Evolutionary conservation across 2,329 filamentous ascomycete species (phyloP).

Genomic region (Cladorrhinum sp.): DNA sequence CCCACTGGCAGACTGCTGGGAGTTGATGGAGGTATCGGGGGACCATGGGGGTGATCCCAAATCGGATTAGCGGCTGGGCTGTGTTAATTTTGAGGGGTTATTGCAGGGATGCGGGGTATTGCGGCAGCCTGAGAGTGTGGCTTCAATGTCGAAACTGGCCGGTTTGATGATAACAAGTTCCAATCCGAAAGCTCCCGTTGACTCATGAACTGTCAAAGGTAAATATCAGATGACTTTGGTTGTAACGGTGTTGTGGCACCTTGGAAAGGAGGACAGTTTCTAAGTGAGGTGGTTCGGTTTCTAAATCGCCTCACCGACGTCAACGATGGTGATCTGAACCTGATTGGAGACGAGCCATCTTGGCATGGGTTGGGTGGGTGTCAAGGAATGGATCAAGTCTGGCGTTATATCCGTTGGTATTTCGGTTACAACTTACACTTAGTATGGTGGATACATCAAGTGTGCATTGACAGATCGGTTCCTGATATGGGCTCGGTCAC

Average conservation of each 20-base stretch:
- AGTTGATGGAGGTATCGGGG: not conserved
- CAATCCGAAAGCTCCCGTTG: not conserved
- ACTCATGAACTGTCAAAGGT: not conserved
- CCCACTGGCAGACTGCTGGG: not conserved
- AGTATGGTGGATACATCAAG: no score
- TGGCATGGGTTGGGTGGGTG: not conserved
- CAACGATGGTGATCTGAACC: not conserved
- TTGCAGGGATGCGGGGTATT: not conserved
- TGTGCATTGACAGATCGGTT: not conserved
- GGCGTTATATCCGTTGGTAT: not conserved
- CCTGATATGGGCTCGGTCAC: not conserved
- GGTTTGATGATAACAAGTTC: not conserved
- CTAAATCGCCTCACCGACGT: not conserved
- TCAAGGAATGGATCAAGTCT: no score
- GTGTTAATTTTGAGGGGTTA: not conserved
- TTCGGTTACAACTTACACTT: not conserved
- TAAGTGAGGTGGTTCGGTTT: not conserved
- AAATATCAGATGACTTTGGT: not conserved
- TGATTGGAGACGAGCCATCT: not conserved
- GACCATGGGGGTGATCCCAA: not conserved
- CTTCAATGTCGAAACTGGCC: not conserved
- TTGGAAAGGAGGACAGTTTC: not conserved
- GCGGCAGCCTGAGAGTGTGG: not conserved
- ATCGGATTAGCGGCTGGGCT: not conserved
- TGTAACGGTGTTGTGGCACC: not conserved